Evolutionary conservation across 139 green algal genomes (phyloP).

Genomic region (Zygnema cylindricum): DNA sequence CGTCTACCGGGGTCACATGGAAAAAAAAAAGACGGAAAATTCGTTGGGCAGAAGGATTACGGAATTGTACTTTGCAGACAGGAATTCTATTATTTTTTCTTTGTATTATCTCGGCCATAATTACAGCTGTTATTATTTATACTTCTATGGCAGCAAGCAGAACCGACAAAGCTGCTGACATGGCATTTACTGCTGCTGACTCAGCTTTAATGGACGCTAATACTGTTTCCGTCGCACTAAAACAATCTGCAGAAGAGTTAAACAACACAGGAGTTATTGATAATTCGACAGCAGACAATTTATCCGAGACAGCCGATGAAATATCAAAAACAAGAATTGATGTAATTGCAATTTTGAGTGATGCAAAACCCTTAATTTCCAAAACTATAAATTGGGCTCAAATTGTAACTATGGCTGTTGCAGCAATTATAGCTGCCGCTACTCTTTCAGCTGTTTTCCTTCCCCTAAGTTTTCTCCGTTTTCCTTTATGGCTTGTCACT

Average conservation of each 20-base stretch:
- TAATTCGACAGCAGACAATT: neutral
- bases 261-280: neutral
- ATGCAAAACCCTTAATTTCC: neutral
- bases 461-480: neutral
- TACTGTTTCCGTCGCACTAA: neutral
- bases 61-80: neutral
- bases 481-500: neutral
- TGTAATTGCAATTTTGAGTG: neutral
- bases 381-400: neutral
- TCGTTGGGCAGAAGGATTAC: neutral
- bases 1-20: too few species aligned
- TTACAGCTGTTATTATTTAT: neutral
- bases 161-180: neutral
- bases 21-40: too few species aligned
- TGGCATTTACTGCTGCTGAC: neutral
- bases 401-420: neutral
- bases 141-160: neutral
- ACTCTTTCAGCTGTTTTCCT: neutral
- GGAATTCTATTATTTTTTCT: neutral
- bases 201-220: neutral
- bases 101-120: neutral
- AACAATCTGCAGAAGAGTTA: neutral
- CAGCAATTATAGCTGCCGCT: neutral
- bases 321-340: neutral
- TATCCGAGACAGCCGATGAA: neutral